These are phyloP conservation scores for Mrakia frigida DNA, from an alignment of 768 basidiomycete genomes.

Conservation along the genomic window DNA sequence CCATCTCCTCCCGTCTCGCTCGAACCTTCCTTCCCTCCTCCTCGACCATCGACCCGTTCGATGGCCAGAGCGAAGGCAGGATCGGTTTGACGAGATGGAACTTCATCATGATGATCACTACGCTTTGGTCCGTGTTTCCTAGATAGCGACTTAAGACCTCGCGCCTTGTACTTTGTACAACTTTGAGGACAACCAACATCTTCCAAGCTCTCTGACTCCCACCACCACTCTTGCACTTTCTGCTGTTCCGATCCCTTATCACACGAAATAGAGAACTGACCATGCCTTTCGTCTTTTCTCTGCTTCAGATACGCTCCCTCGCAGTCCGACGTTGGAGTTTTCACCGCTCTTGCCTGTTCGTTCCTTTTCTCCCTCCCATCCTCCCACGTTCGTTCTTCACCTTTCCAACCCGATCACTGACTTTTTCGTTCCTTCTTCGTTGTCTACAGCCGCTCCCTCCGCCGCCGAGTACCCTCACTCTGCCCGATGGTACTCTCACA, in stretches of 20 bases:
- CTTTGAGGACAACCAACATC: conserved; percentile 59
- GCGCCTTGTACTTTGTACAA: conserved; percentile 51
- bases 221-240: background rate
- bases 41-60: conserved; percentile 10
- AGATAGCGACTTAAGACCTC: conserved; percentile 80
- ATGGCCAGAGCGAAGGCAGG: background rate
- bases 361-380: background rate
- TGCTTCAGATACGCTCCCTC: conserved; percentile 72
- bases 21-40: background rate
- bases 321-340: conserved; percentile 84
- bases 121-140: conserved; percentile 97
- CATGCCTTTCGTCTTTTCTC: conserved; percentile 2
- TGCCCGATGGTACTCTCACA: conserved; percentile 90
- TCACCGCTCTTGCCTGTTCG: conserved; percentile 16
- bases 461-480: conserved; percentile 64
- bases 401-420: background rate
- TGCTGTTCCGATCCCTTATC: background rate
- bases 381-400: background rate
- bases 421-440: background rate
- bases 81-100: background rate
- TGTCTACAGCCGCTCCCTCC: conserved; percentile 53
- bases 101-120: conserved; percentile 56
- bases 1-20: conserved; percentile 19
- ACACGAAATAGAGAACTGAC: conserved; percentile 18
- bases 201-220: conserved; percentile 66